Base-by-base conservation (phyloP, 164 flowering plant species). In the Magnolia sinica region DNA sequence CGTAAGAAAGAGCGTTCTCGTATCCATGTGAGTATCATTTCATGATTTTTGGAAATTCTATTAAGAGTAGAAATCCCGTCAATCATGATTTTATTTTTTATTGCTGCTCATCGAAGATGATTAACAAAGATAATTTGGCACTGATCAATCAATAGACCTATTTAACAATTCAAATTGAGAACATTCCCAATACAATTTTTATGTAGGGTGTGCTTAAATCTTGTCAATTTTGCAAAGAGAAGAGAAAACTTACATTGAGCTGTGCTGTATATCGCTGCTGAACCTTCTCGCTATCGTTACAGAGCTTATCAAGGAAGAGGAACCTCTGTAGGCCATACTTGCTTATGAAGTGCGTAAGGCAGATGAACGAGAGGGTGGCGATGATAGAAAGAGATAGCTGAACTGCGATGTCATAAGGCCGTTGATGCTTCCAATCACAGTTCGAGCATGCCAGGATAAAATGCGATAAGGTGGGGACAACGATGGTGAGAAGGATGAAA, bases 261-360 rank as follows among this genome's bases (percentile, higher is more conserved):
- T 95, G 89, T 0, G 29, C 72, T 1, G 87, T 92, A 76, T 96
- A 96, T 1, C 86, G 84, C 3, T 55, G 74, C 1, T 96, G 81
- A 7, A 96, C 98, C 20, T 78, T 86, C 80, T 90, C 94, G 87
- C 98, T 92, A 78, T 92, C 99, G 20, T 83, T 78, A 49, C 87
- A 83, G n/a, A 96, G 90, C 83, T 90, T 92, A 76, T 93, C 98
- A 49, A 96, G 89, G 82, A 96, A 96, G 79, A 96, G 81, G 76
- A 92, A 91, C 81, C 96, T 81, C 55, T 96, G 73, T 8, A 96
- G 81, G 13, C 98, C 99, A 77, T 84, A 92, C 72, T 78, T 86
- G 76, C 83, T 74, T 3, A 89, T 85, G 74, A 91, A 93, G 0
- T 73, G 16, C 2, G 97, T 85, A 29, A 96, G 81, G 61, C 92